Base-by-base conservation (phyloP, 2,329 filamentous ascomycete species). In the Lachnellula suecica region DNA sequence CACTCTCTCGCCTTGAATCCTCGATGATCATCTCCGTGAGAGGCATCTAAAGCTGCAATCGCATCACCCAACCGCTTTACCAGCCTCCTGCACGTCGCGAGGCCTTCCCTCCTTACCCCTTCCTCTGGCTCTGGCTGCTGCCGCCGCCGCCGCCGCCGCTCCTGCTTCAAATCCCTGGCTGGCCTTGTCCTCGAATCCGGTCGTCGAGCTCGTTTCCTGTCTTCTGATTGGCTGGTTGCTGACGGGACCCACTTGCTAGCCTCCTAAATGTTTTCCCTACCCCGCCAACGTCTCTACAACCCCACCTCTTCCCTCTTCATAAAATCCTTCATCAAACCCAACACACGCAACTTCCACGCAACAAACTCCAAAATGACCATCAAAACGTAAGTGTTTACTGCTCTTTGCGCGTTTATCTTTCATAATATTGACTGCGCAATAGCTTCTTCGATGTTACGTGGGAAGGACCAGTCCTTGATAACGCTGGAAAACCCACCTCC, bases 371-470 rank as follows among this genome's bases (percentile, higher is more conserved):
- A 80, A 73, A 96, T 96, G 91, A 76, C 79, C 70, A 75, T 83
- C 72, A 84, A 87, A 72, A 84, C 84, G 77, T 90, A 79, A 77
- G 84, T 81, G 2, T 13, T 47, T 47, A 41, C 52, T 49, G 51
- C 34, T 42, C 41, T 52, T 51, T 47, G 50, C 6, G 27, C 52
- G 25, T 19, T 15, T 24, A 9, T 24, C 22, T 48, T 29, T 20
- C 68, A 53, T 13, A 25, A 57, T 52, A 19, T 52, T 62, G 27
- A 60, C 51, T 41, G 44, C n/a, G n/a, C 38, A 47, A 53, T 56
- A 84, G 80, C 68, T 89, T 76, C 78, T 91, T 93, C 77, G 87
- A 92, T 59, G 69, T 88, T 57, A 70, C 79, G 70, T 90, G 87
- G 87, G 78, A 84, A 69, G 89, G 88, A 61, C 88, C 88, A 60